A percentile compares a stretch with the other conserved stretches of the same genome.
phyloP scores from a whole-genome alignment of 345 rosid genomes.

The Balakata baccata region DNA sequence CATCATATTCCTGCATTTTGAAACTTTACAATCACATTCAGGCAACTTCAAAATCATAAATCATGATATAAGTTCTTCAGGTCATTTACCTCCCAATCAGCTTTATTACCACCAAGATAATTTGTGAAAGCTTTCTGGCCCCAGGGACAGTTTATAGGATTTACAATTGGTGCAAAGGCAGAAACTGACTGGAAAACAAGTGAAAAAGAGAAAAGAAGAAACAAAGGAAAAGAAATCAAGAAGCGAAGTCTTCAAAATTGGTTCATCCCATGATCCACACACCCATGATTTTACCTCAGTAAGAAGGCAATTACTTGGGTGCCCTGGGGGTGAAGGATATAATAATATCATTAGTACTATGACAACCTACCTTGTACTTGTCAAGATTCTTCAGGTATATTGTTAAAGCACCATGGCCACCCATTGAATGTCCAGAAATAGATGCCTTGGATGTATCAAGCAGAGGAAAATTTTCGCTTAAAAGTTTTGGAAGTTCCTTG shows the following conservation, averaged over 20 bases:
- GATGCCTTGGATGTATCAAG: conserved; percentile 73
- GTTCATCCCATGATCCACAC: not conserved
- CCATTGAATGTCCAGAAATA: conserved; percentile 91
- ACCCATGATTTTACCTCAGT: not conserved
- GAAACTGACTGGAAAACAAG: conserved; percentile 69
- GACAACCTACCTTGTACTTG: conserved; percentile 65
- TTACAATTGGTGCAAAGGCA: conserved; percentile 78
- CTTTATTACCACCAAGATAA: conserved; percentile 68
- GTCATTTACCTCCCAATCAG: conserved; percentile 75
- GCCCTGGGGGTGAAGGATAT: not conserved
- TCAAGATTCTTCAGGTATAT: conserved; percentile 77
- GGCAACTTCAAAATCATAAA: not conserved
- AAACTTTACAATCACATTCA: not conserved
- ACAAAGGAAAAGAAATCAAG: not conserved
- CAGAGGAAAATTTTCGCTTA: conserved; percentile 68
- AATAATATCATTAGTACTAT: not conserved
- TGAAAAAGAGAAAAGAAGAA: conserved; percentile 1
- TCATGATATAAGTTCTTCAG: not conserved
- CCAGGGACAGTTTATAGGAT: conserved; percentile 80
- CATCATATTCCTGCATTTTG: conserved; percentile 83
- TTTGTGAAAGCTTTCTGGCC: conserved; percentile 91
- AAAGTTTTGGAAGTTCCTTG: conserved; percentile 73
- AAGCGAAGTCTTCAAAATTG: not conserved
- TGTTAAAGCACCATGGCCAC: conserved; percentile 92
- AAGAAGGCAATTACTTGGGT: not conserved